These are phyloP conservation scores for Fomitopsis schrenkii DNA, from an alignment of 1,284 basidiomycete species.

Conservation along the genomic window DNA sequence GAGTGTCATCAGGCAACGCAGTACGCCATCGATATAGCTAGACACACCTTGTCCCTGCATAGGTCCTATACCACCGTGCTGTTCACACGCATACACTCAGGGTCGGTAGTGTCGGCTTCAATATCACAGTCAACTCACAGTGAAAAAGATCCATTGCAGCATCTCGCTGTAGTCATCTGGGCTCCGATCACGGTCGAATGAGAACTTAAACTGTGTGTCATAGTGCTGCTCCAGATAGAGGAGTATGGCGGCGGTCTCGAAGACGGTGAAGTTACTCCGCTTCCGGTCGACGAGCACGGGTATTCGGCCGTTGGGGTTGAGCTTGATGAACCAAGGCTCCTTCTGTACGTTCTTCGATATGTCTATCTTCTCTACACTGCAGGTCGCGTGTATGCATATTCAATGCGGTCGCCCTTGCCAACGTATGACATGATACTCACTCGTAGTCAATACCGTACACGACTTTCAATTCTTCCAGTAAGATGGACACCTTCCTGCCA, in stretches of 20 bases:
- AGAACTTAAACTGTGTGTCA: constrained; percentile 42
- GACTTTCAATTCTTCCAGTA: constrained; percentile 24
- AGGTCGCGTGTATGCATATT: too few relatives aligned
- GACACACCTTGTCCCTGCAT: constrained; percentile 61
- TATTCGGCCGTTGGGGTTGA: constrained; percentile 60
- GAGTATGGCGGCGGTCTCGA: constrained; percentile 51
- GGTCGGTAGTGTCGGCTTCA: neutral
- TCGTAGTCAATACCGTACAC: constrained; percentile 23
- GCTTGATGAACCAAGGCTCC: constrained; percentile 44
- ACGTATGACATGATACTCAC: constrained; percentile 10
- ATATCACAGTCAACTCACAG: constrained; percentile 31
- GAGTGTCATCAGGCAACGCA: neutral
- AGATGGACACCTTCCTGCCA: constrained; percentile 44
- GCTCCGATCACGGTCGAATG: constrained; percentile 34
- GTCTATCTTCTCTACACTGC: constrained; percentile 34
- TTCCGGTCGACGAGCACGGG: constrained; percentile 42
- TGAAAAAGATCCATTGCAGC: constrained; percentile 78
- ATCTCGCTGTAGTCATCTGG: constrained; percentile 47
- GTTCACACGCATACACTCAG: neutral
- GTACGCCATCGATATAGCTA: neutral
- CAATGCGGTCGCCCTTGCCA: too few relatives aligned
- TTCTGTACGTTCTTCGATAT: constrained; percentile 41
- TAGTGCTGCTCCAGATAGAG: constrained; percentile 50
- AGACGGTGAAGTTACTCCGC: constrained; percentile 38
- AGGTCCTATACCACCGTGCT: constrained; percentile 66